A percentile compares a stretch with the other conserved stretches of the same genome.
phyloP scores from a whole-genome alignment of 257 asterid species.

The Leptodermis oblonga region DNA sequence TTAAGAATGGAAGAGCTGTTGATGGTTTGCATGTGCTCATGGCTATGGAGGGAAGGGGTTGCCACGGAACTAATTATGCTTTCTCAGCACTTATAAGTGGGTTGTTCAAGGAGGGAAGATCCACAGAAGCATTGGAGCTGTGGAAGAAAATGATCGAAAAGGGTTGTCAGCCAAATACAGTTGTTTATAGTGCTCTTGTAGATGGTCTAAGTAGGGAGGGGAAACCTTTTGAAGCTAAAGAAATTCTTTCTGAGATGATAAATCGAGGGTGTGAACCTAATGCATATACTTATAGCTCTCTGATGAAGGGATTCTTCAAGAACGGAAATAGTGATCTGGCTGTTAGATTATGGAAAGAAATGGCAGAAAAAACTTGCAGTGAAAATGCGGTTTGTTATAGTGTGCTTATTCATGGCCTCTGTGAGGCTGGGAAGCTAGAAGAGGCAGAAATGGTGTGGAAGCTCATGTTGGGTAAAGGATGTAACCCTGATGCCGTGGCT shows the following conservation, averaged over 20 bases:
- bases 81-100: constrained; percentile 85
- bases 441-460: constrained; percentile 78
- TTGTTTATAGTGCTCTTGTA: constrained; percentile 74
- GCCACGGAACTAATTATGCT: constrained; percentile 45
- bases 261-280: constrained; percentile 55
- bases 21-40: constrained; percentile 55
- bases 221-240: constrained; percentile 60
- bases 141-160: constrained; percentile 61
- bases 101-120: constrained; percentile 63
- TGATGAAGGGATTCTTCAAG: constrained; percentile 81
- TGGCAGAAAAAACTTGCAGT: constrained; percentile 41
- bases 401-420: constrained; percentile 75
- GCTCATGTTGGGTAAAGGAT: constrained; percentile 61
- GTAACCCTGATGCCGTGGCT: constrained; percentile 69
- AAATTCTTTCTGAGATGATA: constrained; percentile 53
- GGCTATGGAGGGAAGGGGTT: constrained; percentile 78
- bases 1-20: constrained; percentile 56
- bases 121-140: constrained; percentile 56
- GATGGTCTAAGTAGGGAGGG: constrained; percentile 77
- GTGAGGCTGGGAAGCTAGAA: constrained; percentile 66
- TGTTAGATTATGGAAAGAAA: constrained; percentile 60
- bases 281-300: constrained; percentile 65
- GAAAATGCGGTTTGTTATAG: constrained; percentile 64
- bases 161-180: constrained; percentile 66
- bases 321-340: constrained; percentile 62